These are phyloP conservation scores for Arachis monticola DNA, from an alignment of 331 rosid species.

Conservation along the genomic window DNA sequence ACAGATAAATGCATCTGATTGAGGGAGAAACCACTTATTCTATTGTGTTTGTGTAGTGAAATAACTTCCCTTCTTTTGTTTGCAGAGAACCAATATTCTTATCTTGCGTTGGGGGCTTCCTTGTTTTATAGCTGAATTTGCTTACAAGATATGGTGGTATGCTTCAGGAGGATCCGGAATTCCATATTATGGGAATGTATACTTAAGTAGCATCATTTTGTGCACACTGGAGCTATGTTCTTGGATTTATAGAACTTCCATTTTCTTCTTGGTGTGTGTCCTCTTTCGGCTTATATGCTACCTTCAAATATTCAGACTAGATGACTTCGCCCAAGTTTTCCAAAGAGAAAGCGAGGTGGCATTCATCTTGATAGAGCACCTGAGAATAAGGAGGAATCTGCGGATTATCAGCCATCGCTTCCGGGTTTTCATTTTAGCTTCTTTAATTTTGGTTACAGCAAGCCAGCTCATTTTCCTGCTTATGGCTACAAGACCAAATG, in stretches of 20 bases:
- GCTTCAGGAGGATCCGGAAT: constrained; percentile 64
- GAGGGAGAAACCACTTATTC: neutral
- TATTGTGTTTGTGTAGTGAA: constrained; percentile 1
- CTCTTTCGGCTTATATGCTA: constrained; percentile 65
- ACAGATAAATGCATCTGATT: constrained; percentile 8
- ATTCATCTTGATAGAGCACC: constrained; percentile 66
- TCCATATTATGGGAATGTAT: constrained; percentile 69
- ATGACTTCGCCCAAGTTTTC: constrained; percentile 67
- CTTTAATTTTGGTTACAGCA: constrained; percentile 58
- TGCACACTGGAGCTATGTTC: constrained; percentile 69
- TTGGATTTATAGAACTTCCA: constrained; percentile 72
- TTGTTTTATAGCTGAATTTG: constrained; percentile 62
- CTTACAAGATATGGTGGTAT: constrained; percentile 93
- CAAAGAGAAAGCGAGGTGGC: constrained; percentile 67
- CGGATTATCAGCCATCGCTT: constrained; percentile 74
- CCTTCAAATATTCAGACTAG: constrained; percentile 64
- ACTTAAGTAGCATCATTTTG: constrained; percentile 52
- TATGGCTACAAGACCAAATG: constrained; percentile 49
- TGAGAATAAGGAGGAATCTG: constrained; percentile 55
- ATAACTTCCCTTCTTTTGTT: neutral
- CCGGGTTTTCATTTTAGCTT: constrained; percentile 61
- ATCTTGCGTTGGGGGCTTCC: constrained; percentile 63
- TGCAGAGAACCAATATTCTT: constrained; percentile 75
- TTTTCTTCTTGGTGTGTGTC: constrained; percentile 69
- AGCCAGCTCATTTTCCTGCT: constrained; percentile 74